These are phyloP conservation scores for Pyronema domesticum DNA, from an alignment of 495 filamentous ascomycete genomes.

Conservation along the genomic window DNA sequence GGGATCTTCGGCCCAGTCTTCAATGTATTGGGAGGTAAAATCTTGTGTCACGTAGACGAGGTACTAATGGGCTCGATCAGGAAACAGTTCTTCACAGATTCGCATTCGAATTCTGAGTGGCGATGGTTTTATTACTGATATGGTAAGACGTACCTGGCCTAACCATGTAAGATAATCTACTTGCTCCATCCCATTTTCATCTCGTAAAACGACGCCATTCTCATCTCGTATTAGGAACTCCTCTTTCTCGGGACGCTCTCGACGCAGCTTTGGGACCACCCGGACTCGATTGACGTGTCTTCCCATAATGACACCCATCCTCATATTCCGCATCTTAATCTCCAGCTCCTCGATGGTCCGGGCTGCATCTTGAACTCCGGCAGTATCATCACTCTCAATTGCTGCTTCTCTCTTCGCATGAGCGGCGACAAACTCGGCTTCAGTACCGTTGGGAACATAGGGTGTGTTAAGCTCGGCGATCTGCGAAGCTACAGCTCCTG, in stretches of 20 bases:
- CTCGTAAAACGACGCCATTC: conserved; percentile 8
- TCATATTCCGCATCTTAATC: conserved; percentile 25
- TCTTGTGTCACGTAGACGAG: conserved; percentile 28
- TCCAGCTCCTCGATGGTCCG: conserved; percentile 24
- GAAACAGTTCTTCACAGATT: neutral
- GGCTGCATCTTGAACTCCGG: conserved; percentile 8
- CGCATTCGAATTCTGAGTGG: conserved; percentile 1
- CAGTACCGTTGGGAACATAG: conserved; percentile 3
- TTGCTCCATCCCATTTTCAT: conserved; percentile 4
- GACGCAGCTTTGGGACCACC: conserved; percentile 23
- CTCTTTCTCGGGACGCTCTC: conserved; percentile 18
- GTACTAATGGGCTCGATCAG: conserved; percentile 20
- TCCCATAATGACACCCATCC: conserved; percentile 28
- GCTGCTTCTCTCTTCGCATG: conserved; percentile 7
- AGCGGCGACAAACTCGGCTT: conserved; percentile 10
- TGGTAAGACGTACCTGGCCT: conserved; percentile 24
- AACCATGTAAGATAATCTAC: conserved; percentile 28
- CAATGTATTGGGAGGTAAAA: conserved; percentile 30
- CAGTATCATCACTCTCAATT: neutral
- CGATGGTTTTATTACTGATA: neutral
- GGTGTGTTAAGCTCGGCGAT: conserved; percentile 8
- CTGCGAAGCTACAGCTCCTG: conserved; percentile 2
- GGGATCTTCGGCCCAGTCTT: conserved; percentile 27
- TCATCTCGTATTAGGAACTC: conserved; percentile 21
- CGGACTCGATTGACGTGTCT: conserved; percentile 29